Percentiles rank a stretch among this genome's conserved stretches.
Conservation (phyloP, 2,329 filamentous ascomycete species). For the Periconia digitata region DNA sequence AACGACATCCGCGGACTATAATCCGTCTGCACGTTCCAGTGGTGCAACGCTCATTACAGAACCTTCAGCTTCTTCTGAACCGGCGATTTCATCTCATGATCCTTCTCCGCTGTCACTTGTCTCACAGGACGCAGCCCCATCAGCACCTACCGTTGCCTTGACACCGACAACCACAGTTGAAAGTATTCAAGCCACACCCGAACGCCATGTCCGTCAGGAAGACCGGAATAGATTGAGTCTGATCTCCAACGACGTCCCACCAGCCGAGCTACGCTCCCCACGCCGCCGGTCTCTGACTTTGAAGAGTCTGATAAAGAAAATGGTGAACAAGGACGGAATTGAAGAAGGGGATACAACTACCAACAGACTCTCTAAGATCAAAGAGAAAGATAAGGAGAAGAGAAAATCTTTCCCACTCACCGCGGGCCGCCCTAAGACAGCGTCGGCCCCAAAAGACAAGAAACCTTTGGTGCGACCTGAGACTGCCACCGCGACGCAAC, state of each 20-base stretch:
- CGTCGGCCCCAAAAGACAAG: constrained; percentile 15
- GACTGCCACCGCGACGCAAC: constrained; percentile 6
- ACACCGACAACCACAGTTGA: constrained; percentile 5
- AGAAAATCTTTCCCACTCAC: not conserved
- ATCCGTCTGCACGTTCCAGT: constrained; percentile 30
- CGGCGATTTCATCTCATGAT: constrained; percentile 13
- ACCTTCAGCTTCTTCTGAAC: constrained; percentile 6
- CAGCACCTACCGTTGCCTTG: constrained; percentile 9
- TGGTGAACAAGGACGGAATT: constrained; percentile 20
- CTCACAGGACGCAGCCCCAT: not conserved
- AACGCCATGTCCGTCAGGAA: constrained; percentile 15
- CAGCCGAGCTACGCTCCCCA: constrained; percentile 18
- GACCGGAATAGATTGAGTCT: constrained; percentile 16
- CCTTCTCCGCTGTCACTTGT: constrained; percentile 2
- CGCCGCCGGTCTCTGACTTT: constrained; percentile 25
- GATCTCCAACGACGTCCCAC: constrained; percentile 24
- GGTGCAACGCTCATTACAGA: constrained; percentile 33
- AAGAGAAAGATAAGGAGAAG: constrained; percentile 5
- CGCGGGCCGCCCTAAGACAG: constrained; percentile 10
- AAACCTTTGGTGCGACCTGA: constrained; percentile 13
- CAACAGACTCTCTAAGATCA: constrained; percentile 1
- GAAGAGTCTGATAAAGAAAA: constrained; percentile 31
- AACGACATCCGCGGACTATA: constrained; percentile 21
- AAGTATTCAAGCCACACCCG: constrained; percentile 23
- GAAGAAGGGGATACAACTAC: constrained; percentile 2